Evolutionary conservation across 306 rosid species (phyloP), one percentile per base, ranked within the genome.

Genomic region (Lagenaria siceraria): DNA sequence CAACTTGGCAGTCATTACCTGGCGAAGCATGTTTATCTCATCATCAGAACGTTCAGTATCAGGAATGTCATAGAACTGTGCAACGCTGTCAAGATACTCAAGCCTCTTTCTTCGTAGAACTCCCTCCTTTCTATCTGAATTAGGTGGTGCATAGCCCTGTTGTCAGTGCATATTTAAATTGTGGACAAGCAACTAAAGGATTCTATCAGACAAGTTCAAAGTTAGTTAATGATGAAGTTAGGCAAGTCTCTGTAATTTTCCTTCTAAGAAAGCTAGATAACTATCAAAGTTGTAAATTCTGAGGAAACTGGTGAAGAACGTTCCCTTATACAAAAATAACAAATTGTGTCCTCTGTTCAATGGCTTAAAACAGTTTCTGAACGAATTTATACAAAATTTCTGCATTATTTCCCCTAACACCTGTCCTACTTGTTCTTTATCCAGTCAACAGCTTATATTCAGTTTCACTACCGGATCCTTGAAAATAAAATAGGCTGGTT

Each of bases 71-170:
- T 90, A 91, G 83, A 81, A 93, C 87, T 91, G 97, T 73, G 98
- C 87, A 84, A 88, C 92, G 80, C 86, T 85, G 61, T 93, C 98
- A 48, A 93, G 98, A 90, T 93, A 93, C 87, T 90, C 96, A 13
- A 93, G 88, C 42, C 97, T 96, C 90, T 93, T 93, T 87, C 98
- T 90, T 82, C 87, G 88, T 78, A 93, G 81, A 86, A 93, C 91
- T 59, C 92, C 98, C 83, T 91, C 98, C 97, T 90, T 87, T 90
- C 98, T 86, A 86, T 93, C 98, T 87, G 98, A 93, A 91, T 91
- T 93, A 87, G 96, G 88, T 82, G 98, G 92, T 91, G 98, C 98
- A 87, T 91, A 93, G 86, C 98, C 98, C 98, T 93, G 96, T 93
- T 79, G 90, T 82, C 92, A 90, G 88, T 91, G 86, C 83, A 87